Conservation (phyloP, 192 early-diverging fungal genomes). For the Gonapodya sp. region DNA sequence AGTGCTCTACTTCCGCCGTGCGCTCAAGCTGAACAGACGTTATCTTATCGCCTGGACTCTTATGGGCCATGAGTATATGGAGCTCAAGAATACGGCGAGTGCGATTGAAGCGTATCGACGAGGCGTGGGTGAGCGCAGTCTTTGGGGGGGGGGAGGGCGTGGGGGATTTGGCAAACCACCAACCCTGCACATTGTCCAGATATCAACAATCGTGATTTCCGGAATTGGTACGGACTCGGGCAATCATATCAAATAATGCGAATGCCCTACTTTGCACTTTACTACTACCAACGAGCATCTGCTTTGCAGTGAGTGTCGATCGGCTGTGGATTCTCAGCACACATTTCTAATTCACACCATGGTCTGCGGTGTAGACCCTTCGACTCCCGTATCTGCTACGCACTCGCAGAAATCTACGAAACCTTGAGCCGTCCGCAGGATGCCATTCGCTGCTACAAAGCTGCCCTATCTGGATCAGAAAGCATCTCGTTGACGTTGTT, state of each 20-base stretch:
- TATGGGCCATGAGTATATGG: conserved; percentile 91
- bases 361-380: conserved; percentile 39
- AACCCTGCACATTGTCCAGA: conserved; percentile 29
- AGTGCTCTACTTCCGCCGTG: conserved; percentile 73
- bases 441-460: conserved; percentile 66
- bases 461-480: conserved; percentile 58
- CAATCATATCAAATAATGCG: conserved; percentile 80
- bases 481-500: conserved; percentile 41
- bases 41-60: conserved; percentile 81
- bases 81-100: conserved; percentile 78
- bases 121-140: conserved; percentile 53
- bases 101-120: conserved; percentile 82
- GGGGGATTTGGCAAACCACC: not conserved
- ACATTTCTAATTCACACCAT: not conserved
- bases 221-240: conserved; percentile 89
- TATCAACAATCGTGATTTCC: conserved; percentile 66
- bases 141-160: not conserved
- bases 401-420: conserved; percentile 67
- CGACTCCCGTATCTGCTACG: conserved; percentile 82
- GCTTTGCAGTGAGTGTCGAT: conserved; percentile 34
- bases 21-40: conserved; percentile 65
- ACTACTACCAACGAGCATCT: conserved; percentile 69
- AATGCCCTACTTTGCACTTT: conserved; percentile 70
- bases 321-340: not conserved
- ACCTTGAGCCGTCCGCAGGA: conserved; percentile 21